Base-by-base conservation (phyloP, 371 early-diverging fungal species). In the Saksenaea vasiformis region DNA sequence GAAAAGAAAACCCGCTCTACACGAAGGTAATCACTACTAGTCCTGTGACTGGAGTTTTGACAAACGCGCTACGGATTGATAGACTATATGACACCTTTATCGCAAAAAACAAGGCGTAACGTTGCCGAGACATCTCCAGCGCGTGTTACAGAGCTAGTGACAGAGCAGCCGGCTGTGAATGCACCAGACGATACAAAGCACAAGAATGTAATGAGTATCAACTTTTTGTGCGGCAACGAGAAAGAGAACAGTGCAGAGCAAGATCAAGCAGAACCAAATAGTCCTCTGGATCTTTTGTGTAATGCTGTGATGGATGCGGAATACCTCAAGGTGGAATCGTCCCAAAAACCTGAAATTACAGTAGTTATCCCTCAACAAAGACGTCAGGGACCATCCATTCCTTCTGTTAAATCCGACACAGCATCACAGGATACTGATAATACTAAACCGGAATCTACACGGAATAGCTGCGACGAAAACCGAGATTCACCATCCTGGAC, bases 171-270 rank as follows among this genome's bases (percentile, higher is more conserved):
- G 17, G 51, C 22, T 9, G 9, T 22, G 17, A 47, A 22, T 22
- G 51, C 10, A 10, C 27, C 27, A 24, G 26, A 47, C 10, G 24
- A 47, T 22, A 47, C 22, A 47, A 47, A 17, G 22, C 51, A 47
- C 22, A n/a, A 47, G 51, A 62, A 66, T 44, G 79, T 77, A 4
- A 80, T 80, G 80, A 77, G 76, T 17, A 80, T 80, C 27, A 68
- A 72, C 53, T 80, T 80, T 67, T 53, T 80, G 27, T 80, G 80
- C 37, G 58, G 65, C 5, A 64, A 64, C 36, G 69, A 70, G 5
- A 56, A 55, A 24, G 56, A 70, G 11, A 47, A 43, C 8, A 43
- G 56, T 39, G 43, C 44, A 27, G 24, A 8, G 10, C 54, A 61
- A 11, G 60, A 35, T 31, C 58, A 51, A 22, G 15, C 59, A 14